These are phyloP conservation scores for Mycena galericulata DNA, from an alignment of 768 basidiomycete species.

Conservation along the genomic window DNA sequence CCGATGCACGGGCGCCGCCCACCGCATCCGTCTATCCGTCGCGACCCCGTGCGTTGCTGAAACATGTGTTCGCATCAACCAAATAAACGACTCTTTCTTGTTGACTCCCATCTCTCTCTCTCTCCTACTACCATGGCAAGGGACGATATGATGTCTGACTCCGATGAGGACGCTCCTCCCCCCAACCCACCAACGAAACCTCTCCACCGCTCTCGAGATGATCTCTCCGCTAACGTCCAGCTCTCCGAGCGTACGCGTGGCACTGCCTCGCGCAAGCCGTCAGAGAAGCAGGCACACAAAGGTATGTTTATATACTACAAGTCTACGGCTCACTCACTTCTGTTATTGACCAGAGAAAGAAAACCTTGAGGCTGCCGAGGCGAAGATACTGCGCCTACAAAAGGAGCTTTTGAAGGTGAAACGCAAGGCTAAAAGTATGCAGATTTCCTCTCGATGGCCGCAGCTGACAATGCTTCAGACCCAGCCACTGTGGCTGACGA, in stretches of 20 bases:
- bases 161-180: neutral
- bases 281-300: neutral
- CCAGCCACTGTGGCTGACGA: neutral
- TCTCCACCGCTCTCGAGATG: neutral
- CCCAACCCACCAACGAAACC: neutral
- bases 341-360: neutral
- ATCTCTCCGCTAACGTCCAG: conserved; percentile 1
- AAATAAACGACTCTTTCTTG: neutral
- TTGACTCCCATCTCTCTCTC: neutral
- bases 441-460: too few relatives aligned
- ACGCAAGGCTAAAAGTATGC: neutral
- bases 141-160: too few relatives aligned
- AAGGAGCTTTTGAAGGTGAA: neutral
- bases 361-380: neutral
- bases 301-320: neutral
- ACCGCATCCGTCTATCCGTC: too few relatives aligned
- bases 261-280: neutral
- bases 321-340: neutral
- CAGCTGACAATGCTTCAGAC: neutral
- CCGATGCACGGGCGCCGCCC: too few relatives aligned
- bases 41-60: neutral
- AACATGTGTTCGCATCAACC: too few relatives aligned
- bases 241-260: neutral
- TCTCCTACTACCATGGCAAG: neutral
- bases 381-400: neutral